Evolutionary conservation across 2,329 filamentous ascomycete species (phyloP), one percentile per base, ranked within the genome.

Genomic region (Curvularia eragrostidis): DNA sequence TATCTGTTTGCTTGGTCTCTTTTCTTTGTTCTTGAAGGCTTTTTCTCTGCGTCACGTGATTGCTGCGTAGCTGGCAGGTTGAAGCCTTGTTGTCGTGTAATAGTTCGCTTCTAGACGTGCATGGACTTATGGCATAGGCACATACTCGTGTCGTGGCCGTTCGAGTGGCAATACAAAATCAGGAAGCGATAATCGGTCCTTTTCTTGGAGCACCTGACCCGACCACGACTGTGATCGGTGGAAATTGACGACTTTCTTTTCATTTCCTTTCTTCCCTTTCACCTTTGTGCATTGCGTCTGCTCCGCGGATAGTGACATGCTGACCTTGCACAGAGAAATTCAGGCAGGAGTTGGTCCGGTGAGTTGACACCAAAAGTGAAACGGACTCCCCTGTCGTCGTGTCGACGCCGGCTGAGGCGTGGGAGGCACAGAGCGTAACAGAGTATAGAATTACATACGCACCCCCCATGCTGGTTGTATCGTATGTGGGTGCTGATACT

Each of bases 391-490:
- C 42, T 44, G 52, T 38, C 52, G 26, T 43, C 6, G 19, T 36
- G 19, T 36, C 30, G 9, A 46, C 26, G 32, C 32, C 30, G 48
- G 15, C 41, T 6, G 30, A 21, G 13, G 24, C 30, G 19, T 36
- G 15, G 32, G 28, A 15, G 21, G 41, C 48, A 56, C 34, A 28
- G 34, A 52, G 32, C 26, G 43, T 52, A 34, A 52, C 41, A 46
- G 32, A 19, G 13, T 36, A 6, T 36, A n/a, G 5, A 12, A 36
- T 24, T 26, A 12, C 12, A 19, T 34, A 30, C 34, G 32, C n/a
- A n/a, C n/a, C n/a, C n/a, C 28, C 28, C 28, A 47, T 30, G 38
- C 34, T 47, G 34, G 32, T 41, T n/a, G 47, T 50, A 41, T 50
- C 19, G 36, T 56, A 15, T 41, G 21, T 46, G 30, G 19, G 23